Conservation (phyloP, 768 basidiomycete genomes). For the Tulasnella sp. region DNA sequence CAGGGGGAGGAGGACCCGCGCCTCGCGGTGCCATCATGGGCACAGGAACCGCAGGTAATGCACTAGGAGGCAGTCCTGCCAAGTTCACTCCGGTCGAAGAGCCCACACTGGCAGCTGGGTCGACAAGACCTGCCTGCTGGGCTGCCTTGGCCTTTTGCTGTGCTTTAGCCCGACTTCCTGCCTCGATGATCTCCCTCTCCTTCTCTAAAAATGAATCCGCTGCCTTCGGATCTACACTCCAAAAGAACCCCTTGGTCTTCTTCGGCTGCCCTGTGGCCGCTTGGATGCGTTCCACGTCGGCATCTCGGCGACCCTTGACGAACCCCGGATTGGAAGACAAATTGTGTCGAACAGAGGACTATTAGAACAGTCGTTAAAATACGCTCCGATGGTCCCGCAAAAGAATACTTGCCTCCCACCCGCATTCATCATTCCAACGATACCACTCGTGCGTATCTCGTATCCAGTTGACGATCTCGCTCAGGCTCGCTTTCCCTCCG, state of each 20-base stretch:
- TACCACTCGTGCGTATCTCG: slow-evolving; percentile 86
- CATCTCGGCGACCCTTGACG: slow-evolving; percentile 77
- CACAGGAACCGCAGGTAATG: slow-evolving; percentile 1
- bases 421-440: slow-evolving; percentile 65
- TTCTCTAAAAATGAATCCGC: slow-evolving; percentile 64
- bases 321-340: slow-evolving; percentile 90
- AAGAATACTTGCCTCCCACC: slow-evolving; percentile 72
- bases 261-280: slow-evolving; percentile 18
- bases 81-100: background rate
- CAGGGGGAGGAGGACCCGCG: background rate
- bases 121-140: background rate
- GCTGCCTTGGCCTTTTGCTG: slow-evolving; percentile 10
- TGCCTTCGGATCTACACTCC: slow-evolving; percentile 76
- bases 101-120: background rate
- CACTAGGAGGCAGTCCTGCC: background rate
- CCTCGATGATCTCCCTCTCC: slow-evolving; percentile 32
- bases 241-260: slow-evolving; percentile 78
- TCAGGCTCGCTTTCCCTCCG: slow-evolving; percentile 79
- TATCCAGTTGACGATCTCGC: slow-evolving; percentile 91
- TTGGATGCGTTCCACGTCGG: slow-evolving; percentile 40
- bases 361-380: slow-evolving; percentile 21
- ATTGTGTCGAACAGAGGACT: slow-evolving; percentile 93
- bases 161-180: background rate
- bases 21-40: slow-evolving; percentile 1
- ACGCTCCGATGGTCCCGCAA: slow-evolving; percentile 1